These are phyloP conservation scores for Cladophialophora chaetospira DNA, from an alignment of 2,329 filamentous ascomycete genomes.

Conservation along the genomic window DNA sequence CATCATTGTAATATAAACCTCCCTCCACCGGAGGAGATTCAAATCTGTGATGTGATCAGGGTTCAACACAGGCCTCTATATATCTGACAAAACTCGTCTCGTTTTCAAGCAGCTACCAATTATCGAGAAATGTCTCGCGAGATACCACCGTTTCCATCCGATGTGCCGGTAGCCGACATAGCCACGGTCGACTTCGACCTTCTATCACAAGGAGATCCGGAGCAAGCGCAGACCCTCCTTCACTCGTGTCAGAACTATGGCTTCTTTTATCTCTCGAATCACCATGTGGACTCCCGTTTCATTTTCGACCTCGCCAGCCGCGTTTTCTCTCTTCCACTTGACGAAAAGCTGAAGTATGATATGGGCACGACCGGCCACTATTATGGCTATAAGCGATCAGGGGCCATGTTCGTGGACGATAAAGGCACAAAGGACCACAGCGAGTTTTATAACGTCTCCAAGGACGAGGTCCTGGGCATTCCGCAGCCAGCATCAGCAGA, in stretches of 20 bases:
- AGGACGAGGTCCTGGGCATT: conserved; percentile 38
- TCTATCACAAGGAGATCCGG: conserved; percentile 7
- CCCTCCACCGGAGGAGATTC: no score
- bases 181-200: conserved; percentile 17
- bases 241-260: conserved; percentile 18
- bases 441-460: conserved; percentile 38
- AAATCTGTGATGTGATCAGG: no score
- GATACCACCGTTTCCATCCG: conserved; percentile 9
- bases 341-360: conserved; percentile 15
- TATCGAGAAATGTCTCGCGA: conserved; percentile 9
- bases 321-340: conserved; percentile 15
- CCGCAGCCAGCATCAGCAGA: conserved; percentile 13
- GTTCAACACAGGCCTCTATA: no score
- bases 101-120: no score
- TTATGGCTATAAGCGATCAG: conserved; percentile 17
- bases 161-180: conserved; percentile 19
- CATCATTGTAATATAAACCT: no score
- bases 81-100: no score
- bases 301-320: conserved; percentile 14
- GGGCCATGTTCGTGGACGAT: conserved; percentile 25
- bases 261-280: conserved; percentile 20
- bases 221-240: conserved; percentile 8
- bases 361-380: conserved; percentile 18
- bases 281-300: conserved; percentile 16
- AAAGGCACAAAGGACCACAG: conserved; percentile 27